Conservation (phyloP, 1,284 basidiomycete species). For the Anthracocystis panici-leucophaei region DNA sequence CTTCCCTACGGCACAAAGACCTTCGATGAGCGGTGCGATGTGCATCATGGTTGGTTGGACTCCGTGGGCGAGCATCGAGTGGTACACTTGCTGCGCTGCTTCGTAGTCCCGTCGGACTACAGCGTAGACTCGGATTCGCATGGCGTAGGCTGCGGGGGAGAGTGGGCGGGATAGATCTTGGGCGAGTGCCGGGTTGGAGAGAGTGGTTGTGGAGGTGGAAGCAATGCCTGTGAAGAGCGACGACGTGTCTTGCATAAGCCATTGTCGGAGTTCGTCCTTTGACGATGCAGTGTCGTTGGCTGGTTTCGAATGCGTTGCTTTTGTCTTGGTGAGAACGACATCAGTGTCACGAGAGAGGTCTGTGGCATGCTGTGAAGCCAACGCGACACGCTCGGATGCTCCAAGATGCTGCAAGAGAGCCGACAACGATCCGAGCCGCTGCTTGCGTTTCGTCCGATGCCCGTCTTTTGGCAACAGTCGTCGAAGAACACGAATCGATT, state of each 20-base stretch:
- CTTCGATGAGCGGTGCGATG: slow-evolving; percentile 52
- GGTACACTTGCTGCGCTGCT: slow-evolving; percentile 45
- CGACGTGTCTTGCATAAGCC: slow-evolving; percentile 37
- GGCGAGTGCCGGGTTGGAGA: slow-evolving; percentile 1
- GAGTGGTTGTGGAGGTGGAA: background rate
- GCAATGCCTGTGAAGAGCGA: slow-evolving; percentile 9
- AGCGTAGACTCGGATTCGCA: slow-evolving; percentile 52
- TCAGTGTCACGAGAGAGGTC: slow-evolving; percentile 5
- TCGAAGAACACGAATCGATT: slow-evolving; percentile 24
- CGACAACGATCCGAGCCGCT: slow-evolving; percentile 17
- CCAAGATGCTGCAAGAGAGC: slow-evolving; percentile 22
- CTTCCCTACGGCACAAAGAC: slow-evolving; percentile 30
- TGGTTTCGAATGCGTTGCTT: background rate
- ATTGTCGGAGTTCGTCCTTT: slow-evolving; percentile 35
- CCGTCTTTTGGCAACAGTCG: background rate
- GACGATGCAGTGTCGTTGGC: background rate
- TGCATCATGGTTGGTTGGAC: slow-evolving; percentile 48
- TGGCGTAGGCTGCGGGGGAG: slow-evolving; percentile 36
- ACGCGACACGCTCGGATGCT: slow-evolving; percentile 10
- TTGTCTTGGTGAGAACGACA: background rate
- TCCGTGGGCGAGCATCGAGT: slow-evolving; percentile 43
- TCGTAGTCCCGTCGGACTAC: slow-evolving; percentile 44
- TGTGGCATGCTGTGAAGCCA: slow-evolving; percentile 23
- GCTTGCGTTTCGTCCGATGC: background rate
- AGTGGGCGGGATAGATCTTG: slow-evolving; percentile 31